phyloP scores from a whole-genome alignment of 495 filamentous ascomycete species.

The Letharia lupina region DNA sequence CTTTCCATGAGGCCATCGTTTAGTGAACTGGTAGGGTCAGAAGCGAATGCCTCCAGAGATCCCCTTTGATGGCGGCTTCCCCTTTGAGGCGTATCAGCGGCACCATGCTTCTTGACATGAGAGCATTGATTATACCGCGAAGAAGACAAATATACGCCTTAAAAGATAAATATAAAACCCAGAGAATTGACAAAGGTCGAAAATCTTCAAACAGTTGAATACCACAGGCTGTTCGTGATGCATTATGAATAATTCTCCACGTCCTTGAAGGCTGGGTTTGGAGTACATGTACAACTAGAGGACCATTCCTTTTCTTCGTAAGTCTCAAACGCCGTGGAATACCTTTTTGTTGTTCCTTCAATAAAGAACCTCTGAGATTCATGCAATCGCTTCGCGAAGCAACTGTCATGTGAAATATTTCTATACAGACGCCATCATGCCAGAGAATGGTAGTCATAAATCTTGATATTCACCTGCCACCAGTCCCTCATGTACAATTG shows the following conservation, averaged over 20 bases:
- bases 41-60: neutral
- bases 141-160: neutral
- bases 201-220: neutral
- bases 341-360: neutral
- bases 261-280: neutral
- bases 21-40: neutral
- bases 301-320: neutral
- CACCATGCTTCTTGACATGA: neutral
- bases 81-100: no score
- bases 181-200: neutral
- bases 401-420: neutral
- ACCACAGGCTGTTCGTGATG: neutral
- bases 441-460: conserved; percentile 13
- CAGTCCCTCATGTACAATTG: conserved; percentile 11
- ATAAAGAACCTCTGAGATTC: neutral
- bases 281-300: neutral
- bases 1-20: neutral
- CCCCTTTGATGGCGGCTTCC: neutral
- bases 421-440: conserved; percentile 16
- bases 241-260: neutral
- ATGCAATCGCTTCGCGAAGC: conserved; percentile 4
- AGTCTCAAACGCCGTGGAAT: neutral
- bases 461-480: conserved; percentile 17
- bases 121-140: neutral
- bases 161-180: neutral